Conservation (phyloP, 305 asterid genomes). For the Fraxinus latifolia region DNA sequence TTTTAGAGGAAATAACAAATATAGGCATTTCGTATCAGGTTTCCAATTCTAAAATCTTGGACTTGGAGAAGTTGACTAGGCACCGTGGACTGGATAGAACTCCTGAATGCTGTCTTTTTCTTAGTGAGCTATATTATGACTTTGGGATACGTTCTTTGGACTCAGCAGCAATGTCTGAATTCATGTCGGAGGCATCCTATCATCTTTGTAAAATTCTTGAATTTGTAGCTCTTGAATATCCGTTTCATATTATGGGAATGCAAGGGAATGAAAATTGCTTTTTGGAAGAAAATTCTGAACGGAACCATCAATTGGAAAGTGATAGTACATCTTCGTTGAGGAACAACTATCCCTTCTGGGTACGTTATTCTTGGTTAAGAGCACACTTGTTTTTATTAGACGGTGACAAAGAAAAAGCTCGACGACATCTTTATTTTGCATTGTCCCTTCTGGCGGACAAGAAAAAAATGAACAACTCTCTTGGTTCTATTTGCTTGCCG, state of each 20-base stretch:
- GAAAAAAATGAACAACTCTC: conserved; percentile 40
- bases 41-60: conserved; percentile 58
- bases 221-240: conserved; percentile 65
- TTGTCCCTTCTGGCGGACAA: conserved; percentile 57
- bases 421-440: conserved; percentile 62
- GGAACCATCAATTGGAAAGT: conserved; percentile 30
- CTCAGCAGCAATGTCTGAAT: conserved; percentile 41
- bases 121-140: conserved; percentile 90
- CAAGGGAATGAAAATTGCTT: conserved; percentile 32
- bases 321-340: conserved; percentile 42
- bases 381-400: conserved; percentile 73
- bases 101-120: conserved; percentile 80
- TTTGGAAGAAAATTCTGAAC: conserved; percentile 30
- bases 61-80: conserved; percentile 83
- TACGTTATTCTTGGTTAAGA: conserved; percentile 91
- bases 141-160: conserved; percentile 62
- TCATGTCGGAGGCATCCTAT: conserved; percentile 73
- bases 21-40: conserved; percentile 54
- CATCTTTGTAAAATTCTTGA: conserved; percentile 92
- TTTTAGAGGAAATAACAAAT: conserved; percentile 75
- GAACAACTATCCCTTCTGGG: conserved; percentile 69
- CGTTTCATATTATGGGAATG: conserved; percentile 39
- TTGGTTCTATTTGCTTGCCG: conserved; percentile 57
- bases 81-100: conserved; percentile 81
- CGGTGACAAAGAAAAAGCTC: conserved; percentile 74